Conservation (phyloP, 2,329 filamentous ascomycete species). For the Metarhizium rileyi region DNA sequence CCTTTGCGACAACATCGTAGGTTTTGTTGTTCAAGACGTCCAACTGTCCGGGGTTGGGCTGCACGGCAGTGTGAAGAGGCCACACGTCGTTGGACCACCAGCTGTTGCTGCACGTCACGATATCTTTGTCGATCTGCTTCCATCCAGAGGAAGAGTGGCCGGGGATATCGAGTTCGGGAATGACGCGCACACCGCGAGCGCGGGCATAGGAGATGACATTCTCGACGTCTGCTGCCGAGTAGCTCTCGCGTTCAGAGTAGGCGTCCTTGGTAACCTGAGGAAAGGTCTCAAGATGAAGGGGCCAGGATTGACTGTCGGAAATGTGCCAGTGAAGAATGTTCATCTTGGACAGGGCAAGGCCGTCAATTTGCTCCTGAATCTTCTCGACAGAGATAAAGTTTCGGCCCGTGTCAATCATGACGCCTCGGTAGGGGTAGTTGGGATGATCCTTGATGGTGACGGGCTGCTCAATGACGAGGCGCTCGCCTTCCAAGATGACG, state of each 20-base stretch:
- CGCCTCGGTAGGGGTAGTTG: slow-evolving; percentile 42
- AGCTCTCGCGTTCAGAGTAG: slow-evolving; percentile 39
- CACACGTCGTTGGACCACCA: slow-evolving; percentile 54
- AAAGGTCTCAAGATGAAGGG: slow-evolving; percentile 36
- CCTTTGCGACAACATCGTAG: slow-evolving; percentile 41
- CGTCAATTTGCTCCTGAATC: slow-evolving; percentile 44
- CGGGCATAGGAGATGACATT: slow-evolving; percentile 38
- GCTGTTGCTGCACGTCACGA: slow-evolving; percentile 43
- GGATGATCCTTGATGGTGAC: slow-evolving; percentile 40
- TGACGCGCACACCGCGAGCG: slow-evolving; percentile 42
- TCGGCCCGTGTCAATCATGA: slow-evolving; percentile 45
- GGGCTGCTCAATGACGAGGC: slow-evolving; percentile 41
- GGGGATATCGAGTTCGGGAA: slow-evolving; percentile 49
- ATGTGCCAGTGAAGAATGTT: slow-evolving; percentile 50
- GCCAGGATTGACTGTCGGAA: slow-evolving; percentile 46
- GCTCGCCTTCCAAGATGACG: slow-evolving; percentile 35
- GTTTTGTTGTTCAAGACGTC: slow-evolving; percentile 46
- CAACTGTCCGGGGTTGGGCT: slow-evolving; percentile 47
- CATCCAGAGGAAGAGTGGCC: slow-evolving; percentile 45
- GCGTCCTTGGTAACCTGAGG: slow-evolving; percentile 44
- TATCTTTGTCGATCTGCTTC: slow-evolving; percentile 40
- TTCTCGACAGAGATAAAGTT: slow-evolving; percentile 43
- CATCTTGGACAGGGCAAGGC: slow-evolving; percentile 45
- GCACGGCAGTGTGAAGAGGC: slow-evolving; percentile 39
- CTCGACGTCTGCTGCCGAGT: slow-evolving; percentile 31